A percentile compares a stretch with the other conserved stretches of the same genome.
Conservation (phyloP, 2,329 filamentous ascomycete species). For the Cercospora berteroae region DNA sequence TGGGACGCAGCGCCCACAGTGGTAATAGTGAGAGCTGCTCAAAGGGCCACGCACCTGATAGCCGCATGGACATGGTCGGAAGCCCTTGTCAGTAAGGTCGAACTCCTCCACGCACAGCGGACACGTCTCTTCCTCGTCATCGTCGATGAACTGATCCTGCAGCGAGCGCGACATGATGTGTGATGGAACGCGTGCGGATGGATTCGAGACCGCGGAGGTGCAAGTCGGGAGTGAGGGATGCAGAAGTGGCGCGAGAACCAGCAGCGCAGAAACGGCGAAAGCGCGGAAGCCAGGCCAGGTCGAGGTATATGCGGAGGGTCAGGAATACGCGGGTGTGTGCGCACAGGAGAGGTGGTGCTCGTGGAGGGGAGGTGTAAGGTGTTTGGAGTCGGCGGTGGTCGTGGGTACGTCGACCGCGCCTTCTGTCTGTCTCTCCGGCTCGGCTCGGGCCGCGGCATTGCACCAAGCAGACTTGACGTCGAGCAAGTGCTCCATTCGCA, state of each 20-base stretch:
- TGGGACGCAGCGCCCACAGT: background rate
- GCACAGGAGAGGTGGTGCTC: background rate
- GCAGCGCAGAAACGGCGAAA: background rate
- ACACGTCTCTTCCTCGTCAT: conserved; percentile 61
- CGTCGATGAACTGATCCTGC: conserved; percentile 56
- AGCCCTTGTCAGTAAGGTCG: conserved; percentile 95
- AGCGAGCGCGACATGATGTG: conserved; percentile 49
- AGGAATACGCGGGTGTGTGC: background rate
- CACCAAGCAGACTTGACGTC: background rate
- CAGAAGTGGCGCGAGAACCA: background rate
- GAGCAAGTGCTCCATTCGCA: background rate
- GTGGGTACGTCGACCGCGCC: background rate
- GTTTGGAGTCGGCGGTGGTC: background rate
- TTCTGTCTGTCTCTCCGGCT: background rate
- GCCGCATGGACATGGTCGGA: conserved; percentile 92
- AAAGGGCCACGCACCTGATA: conserved; percentile 72
- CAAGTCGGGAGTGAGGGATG: background rate
- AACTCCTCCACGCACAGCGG: conserved; percentile 99
- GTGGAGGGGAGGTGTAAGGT: background rate
- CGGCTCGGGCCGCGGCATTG: background rate
- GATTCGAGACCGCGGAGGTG: background rate
- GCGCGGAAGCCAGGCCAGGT: background rate
- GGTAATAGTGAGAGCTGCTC: background rate
- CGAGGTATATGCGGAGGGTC: background rate
- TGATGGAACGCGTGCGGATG: background rate